Evolutionary conservation across 192 early-diverging fungal species (phyloP), one percentile per base, ranked within the genome.

Genomic region (Coemansia furcata): DNA sequence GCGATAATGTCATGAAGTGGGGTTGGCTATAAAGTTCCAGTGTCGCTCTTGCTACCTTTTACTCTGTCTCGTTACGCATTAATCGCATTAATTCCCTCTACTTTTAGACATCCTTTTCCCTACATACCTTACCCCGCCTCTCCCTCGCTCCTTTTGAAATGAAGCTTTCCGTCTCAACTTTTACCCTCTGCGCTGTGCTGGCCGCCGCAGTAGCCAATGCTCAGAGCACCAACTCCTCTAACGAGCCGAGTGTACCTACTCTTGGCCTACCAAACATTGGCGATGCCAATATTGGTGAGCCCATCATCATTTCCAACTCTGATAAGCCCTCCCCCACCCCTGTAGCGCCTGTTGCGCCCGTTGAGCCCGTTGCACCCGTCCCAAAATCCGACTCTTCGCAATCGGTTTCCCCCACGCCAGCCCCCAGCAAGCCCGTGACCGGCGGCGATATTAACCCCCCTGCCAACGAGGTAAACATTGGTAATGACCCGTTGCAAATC

Each of bases 121-220:
- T 15, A 10, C 58, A 26, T 26, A 4, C 44, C 32, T 29, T 29
- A 35, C 9, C 26, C 33, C 43, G 23, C 47, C 47, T 37, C 12
- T 54, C 30, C 19, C 43, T 63, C 62, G 29, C 29, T 19, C 29
- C 17, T 58, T 36, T 26, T 26, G 69, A 35, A 40, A 75, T 75
- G 73, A 75, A 75, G 73, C 55, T 75, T 42, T 64, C 67, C 50
- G 47, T 67, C 42, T 69, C 73, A 2, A 55, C 73, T 1, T 40
- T 75, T 60, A 63, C 67, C 33, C 67, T 75, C 23, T 65, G 67
- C 67, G 55, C 73, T 38, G 57, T 68, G 61, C 62, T 75, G 42
- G 73, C 73, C 57, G 39, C 73, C 23, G 57, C 67, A 32, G 60
- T 59, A 26, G 73, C 29, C n/a, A 44, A 62, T 11, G 73, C 73